A percentile compares a stretch with the other conserved stretches of the same genome.
Conservation (phyloP, 78 protist species). For the Dictyostelium intermedium region DNA sequence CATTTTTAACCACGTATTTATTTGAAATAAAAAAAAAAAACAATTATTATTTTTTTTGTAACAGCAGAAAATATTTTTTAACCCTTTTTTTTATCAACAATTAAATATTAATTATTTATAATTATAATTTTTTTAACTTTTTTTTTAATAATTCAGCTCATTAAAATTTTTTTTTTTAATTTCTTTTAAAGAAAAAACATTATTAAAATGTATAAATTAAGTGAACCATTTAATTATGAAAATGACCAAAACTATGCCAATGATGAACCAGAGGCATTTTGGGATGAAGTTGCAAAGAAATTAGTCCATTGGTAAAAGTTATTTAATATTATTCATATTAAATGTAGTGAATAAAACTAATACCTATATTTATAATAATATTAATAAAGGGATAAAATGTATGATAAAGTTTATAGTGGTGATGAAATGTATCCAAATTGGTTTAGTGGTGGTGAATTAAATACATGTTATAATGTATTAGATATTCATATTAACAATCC, state of each 20-base stretch:
- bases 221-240: neutral
- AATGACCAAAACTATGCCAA: neutral
- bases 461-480: slow-evolving; percentile 81
- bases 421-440: slow-evolving; percentile 52
- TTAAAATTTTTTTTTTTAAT: no score
- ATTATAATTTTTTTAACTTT: no score
- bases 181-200: no score
- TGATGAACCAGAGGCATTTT: neutral
- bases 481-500: slow-evolving; percentile 59
- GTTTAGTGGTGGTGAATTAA: slow-evolving; percentile 86
- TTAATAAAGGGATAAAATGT: slow-evolving; percentile 13
- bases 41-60: no score
- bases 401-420: neutral
- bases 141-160: no score
- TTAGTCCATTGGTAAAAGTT: neutral
- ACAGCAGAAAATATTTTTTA: no score
- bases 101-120: no score
- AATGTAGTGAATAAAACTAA: no score
- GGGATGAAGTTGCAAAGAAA: slow-evolving; percentile 32
- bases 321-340: neutral
- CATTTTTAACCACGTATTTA: no score
- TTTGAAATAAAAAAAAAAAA: no score
- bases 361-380: neutral
- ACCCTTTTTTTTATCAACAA: no score
- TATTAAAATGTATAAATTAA: neutral